These are phyloP conservation scores for Metschnikowia shivogae DNA, from an alignment of 805 yeast species.

Conservation along the genomic window DNA sequence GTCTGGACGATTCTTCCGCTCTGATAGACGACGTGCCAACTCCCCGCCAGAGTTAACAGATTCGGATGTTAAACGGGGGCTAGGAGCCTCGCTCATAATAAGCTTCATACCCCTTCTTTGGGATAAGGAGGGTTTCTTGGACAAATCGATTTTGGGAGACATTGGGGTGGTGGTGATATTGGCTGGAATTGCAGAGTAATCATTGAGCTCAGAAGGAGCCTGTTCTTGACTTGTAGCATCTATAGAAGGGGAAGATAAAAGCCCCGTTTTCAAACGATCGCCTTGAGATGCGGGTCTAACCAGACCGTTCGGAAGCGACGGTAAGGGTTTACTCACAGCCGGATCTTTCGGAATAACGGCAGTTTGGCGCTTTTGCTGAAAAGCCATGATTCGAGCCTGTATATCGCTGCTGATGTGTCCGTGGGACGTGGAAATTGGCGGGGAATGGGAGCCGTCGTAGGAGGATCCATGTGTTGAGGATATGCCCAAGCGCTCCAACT, in stretches of 20 bases:
- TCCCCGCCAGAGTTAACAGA: slow-evolving; percentile 28
- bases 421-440: slow-evolving; percentile 18
- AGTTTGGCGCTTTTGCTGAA: slow-evolving; percentile 66
- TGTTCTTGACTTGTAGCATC: background rate
- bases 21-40: slow-evolving; percentile 34
- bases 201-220: background rate
- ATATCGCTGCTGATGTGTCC: slow-evolving; percentile 58
- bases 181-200: slow-evolving; percentile 1
- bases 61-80: slow-evolving; percentile 10
- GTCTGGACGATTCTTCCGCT: slow-evolving; percentile 37
- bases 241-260: slow-evolving; percentile 12
- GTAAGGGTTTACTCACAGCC: slow-evolving; percentile 11
- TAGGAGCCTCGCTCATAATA: slow-evolving; percentile 30
- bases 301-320: slow-evolving; percentile 15
- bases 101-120: slow-evolving; percentile 55
- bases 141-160: slow-evolving; percentile 10
- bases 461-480: slow-evolving; percentile 12
- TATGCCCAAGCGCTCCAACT: slow-evolving; percentile 14
- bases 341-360: slow-evolving; percentile 11
- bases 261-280: slow-evolving; percentile 4
- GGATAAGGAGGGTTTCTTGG: slow-evolving; percentile 44
- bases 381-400: slow-evolving; percentile 83
- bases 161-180: background rate
- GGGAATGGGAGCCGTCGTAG: slow-evolving; percentile 16
- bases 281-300: slow-evolving; percentile 13